These are phyloP conservation scores for Lasiosphaeriaceae sp. DNA, from an alignment of 495 filamentous ascomycete species.

Conservation along the genomic window DNA sequence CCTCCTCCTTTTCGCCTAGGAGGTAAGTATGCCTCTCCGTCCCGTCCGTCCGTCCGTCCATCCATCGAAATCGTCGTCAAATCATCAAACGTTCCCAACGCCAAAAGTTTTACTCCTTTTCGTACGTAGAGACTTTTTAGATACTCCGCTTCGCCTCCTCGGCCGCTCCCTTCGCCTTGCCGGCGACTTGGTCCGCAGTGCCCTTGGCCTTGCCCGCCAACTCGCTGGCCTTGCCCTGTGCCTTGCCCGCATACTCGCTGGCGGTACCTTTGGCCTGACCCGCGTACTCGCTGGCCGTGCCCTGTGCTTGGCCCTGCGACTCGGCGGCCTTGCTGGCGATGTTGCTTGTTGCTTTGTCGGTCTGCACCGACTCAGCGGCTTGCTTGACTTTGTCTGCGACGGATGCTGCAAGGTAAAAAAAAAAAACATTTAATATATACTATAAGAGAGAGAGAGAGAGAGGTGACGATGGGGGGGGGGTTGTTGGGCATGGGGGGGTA, in stretches of 20 bases:
- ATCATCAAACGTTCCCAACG: too few relatives aligned
- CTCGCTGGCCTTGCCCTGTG: constrained; percentile 30
- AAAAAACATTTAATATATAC: constrained; percentile 20
- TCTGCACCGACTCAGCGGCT: constrained; percentile 21
- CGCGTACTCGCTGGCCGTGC: constrained; percentile 22
- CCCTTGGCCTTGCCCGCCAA: constrained; percentile 13
- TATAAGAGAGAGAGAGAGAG: background rate
- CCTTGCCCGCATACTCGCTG: constrained; percentile 29
- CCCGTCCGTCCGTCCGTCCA: too few relatives aligned
- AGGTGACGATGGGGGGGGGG: background rate
- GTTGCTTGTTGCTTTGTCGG: background rate
- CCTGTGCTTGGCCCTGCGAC: constrained; percentile 33
- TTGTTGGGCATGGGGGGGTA: background rate
- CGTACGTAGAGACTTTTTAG: background rate
- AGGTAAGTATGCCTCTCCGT: too few relatives aligned
- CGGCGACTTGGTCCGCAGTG: constrained; percentile 23
- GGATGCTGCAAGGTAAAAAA: constrained; percentile 28
- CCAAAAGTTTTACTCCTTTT: background rate
- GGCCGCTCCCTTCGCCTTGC: constrained; percentile 28
- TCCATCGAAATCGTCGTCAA: too few relatives aligned
- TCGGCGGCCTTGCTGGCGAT: constrained; percentile 21
- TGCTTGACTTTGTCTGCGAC: constrained; percentile 44
- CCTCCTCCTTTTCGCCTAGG: too few relatives aligned
- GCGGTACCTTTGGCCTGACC: constrained; percentile 24
- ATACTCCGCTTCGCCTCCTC: constrained; percentile 2